Conservation (phyloP, 306 rosid species). For the Prunus dulcis region DNA sequence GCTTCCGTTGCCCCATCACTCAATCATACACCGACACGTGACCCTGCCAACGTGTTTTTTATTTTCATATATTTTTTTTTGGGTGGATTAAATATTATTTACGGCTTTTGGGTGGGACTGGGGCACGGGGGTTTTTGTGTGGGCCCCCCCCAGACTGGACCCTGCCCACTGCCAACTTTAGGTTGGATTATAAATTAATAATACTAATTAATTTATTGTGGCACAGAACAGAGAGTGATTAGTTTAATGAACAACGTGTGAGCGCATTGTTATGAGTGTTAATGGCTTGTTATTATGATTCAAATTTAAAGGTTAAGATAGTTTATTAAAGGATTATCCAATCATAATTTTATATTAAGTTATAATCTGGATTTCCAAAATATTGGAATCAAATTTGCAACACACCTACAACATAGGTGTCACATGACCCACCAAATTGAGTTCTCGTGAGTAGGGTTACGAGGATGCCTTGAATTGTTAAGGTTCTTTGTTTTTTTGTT, state of each 20-base stretch:
- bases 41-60: neutral
- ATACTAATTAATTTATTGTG: neutral
- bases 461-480: too few species aligned
- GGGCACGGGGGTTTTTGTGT: too few species aligned
- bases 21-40: slow-evolving; percentile 40
- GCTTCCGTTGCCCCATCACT: slow-evolving; percentile 11
- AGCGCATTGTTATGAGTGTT: neutral
- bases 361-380: neutral
- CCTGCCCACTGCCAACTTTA: too few species aligned
- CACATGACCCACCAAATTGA: slow-evolving; percentile 20
- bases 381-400: slow-evolving; percentile 6
- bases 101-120: too few species aligned
- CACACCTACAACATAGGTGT: slow-evolving; percentile 19
- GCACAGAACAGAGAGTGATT: neutral
- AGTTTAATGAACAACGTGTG: neutral
- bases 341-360: neutral
- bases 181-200: neutral
- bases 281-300: neutral
- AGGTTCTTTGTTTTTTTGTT: too few species aligned
- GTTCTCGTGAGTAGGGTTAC: neutral
- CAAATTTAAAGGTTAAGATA: neutral
- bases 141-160: too few species aligned
- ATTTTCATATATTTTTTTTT: slow-evolving; percentile 17
- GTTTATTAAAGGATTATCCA: neutral
- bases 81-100: too few species aligned